Evolutionary conservation across 352 stramenopile genomes (phyloP).

Genomic region (Phytophthora colocasiae): DNA sequence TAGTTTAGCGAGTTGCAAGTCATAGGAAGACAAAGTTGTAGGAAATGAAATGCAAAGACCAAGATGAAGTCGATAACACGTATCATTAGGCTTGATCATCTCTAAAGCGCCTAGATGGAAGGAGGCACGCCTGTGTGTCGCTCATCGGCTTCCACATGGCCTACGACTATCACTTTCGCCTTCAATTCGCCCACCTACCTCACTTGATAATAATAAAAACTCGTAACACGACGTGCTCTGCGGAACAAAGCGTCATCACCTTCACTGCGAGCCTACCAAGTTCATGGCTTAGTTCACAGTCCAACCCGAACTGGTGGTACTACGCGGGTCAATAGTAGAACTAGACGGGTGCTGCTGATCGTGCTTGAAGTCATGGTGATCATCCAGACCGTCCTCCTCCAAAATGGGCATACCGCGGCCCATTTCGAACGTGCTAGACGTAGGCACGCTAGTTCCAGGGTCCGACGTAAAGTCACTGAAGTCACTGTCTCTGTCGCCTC

Average conservation of each 20-base stretch:
- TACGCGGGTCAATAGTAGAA: slow-evolving; percentile 40
- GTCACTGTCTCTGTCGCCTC: slow-evolving; percentile 33
- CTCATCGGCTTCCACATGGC: slow-evolving; percentile 15
- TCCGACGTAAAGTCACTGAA: slow-evolving; percentile 50
- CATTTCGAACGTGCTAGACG: slow-evolving; percentile 63
- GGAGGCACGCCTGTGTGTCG: background rate
- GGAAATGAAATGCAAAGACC: slow-evolving; percentile 16
- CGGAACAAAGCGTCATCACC: slow-evolving; percentile 36
- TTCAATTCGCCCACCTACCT: slow-evolving; percentile 9
- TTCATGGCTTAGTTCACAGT: slow-evolving; percentile 49
- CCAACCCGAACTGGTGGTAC: slow-evolving; percentile 62
- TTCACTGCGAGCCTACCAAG: slow-evolving; percentile 7
- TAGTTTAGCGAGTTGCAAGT: slow-evolving; percentile 22
- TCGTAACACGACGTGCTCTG: slow-evolving; percentile 24
- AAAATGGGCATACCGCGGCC: slow-evolving; percentile 62
- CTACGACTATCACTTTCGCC: slow-evolving; percentile 5
- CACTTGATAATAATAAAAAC: slow-evolving; percentile 45
- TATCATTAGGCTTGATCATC: slow-evolving; percentile 29
- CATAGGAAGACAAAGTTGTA: slow-evolving; percentile 23
- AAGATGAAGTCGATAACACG: slow-evolving; percentile 22
- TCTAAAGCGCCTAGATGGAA: slow-evolving; percentile 18
- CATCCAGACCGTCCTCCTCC: slow-evolving; percentile 61
- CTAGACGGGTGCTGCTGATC: slow-evolving; percentile 24
- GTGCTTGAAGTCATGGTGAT: slow-evolving; percentile 30
- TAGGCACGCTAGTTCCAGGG: slow-evolving; percentile 40